Base-by-base conservation (phyloP, 2,329 filamentous ascomycete genomes). In the Myriosclerotinia scirpicola region DNA sequence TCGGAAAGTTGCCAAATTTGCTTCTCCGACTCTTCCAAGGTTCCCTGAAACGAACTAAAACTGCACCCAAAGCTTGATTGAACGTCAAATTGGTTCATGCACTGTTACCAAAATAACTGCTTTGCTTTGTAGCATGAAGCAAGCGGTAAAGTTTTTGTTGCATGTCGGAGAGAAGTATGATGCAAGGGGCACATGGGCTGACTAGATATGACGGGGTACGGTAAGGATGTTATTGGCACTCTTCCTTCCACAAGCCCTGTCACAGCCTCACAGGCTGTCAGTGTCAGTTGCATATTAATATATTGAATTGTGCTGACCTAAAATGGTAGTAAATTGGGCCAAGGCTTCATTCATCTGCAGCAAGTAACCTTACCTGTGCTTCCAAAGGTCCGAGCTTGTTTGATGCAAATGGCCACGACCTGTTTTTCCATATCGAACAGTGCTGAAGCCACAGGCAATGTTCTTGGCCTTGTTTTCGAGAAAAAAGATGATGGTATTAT, bases 1-100 rank as follows among this genome's bases (percentile, higher is more conserved):
- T 48, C 56, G 56, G 42, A 46, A 59, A 48, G 42, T 59, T 46
- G 55, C 55, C 17, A 46, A 59, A n/a, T 59, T 59, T 22, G 40
- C 26, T 58, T 44, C 20, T 46, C 53, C 56, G 56, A 59, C 42
- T 48, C 26, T 59, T 48, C n/a, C n/a, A n/a, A n/a, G n/a, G n/a
- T n/a, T n/a, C 42, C 30, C 42, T 42, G 56, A 48, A 34, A 14
- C 4, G 40, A 59, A 59, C 17, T 40, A 17, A 59, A 59, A 26
- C 30, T 46, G 55, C 26, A 59, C 42, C 42, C 46, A 9, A 48
- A 36, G 17, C 56, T 48, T 46, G 56, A 48, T 48, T 5, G 26
- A 59, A 30, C 22, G 22, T 14, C 22, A 7, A 20, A 20, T 20
- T 12, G 7, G 1, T 14, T 7, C 22, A 22, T 58, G 22, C 1